These are phyloP conservation scores for Claviceps digitariae DNA, from an alignment of 2,329 filamentous ascomycete genomes.

Conservation along the genomic window DNA sequence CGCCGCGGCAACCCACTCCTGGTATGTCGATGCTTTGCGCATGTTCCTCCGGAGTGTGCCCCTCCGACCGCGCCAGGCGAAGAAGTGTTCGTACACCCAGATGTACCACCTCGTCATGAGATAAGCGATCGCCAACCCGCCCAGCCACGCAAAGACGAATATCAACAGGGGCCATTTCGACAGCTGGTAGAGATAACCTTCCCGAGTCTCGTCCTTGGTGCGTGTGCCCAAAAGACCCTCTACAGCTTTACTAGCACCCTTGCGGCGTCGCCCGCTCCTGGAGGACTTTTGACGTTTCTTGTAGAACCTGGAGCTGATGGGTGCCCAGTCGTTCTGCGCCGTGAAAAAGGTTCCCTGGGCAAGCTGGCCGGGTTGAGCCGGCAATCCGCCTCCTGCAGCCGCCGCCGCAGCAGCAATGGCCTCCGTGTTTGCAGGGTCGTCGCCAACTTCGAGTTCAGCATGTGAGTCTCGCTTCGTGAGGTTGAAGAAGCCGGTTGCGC, in stretches of 20 bases:
- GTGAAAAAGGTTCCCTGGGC: conserved; percentile 53
- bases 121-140: conserved; percentile 58
- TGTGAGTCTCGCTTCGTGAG: conserved; percentile 29
- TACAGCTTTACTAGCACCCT: conserved; percentile 23
- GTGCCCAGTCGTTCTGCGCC: conserved; percentile 91
- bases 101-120: conserved; percentile 78
- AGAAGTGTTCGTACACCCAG: conserved; percentile 77
- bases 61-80: conserved; percentile 76
- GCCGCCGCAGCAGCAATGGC: conserved; percentile 26
- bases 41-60: conserved; percentile 59
- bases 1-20: conserved; percentile 72
- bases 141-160: conserved; percentile 68
- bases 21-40: conserved; percentile 58
- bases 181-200: conserved; percentile 79
- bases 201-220: conserved; percentile 80
- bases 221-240: conserved; percentile 37
- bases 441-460: conserved; percentile 15
- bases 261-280: conserved; percentile 18
- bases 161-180: conserved; percentile 86
- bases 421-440: conserved; percentile 20
- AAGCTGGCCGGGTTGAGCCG: conserved; percentile 11
- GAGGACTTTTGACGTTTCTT: conserved; percentile 22
- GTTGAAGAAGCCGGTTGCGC: conserved; percentile 24
- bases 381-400: conserved; percentile 24
- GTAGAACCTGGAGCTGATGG: conserved; percentile 59